Evolutionary conservation across 164 flowering plant species (phyloP), one percentile per base, ranked within the genome.

Genomic region (Umbilicus rupestris): DNA sequence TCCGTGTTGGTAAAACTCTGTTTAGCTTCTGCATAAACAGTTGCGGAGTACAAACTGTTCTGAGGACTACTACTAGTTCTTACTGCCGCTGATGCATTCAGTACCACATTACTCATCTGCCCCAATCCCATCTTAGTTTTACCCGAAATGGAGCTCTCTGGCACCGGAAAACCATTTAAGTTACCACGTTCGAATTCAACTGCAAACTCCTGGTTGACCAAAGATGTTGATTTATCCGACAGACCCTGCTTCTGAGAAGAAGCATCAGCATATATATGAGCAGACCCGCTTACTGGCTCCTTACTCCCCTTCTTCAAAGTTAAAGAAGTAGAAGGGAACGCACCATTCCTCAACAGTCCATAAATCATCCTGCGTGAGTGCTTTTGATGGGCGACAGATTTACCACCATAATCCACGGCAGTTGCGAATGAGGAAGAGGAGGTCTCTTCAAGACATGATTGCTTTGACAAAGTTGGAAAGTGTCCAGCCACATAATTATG

Each of bases 401-500:
- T 62, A n/a, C 35, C 19, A 10, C 19, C 63, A 60, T 37, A 37
- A 37, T 39, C 49, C 47, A 42, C 46, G 12, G 28, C 29, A 1
- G 14, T 64, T 39, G 26, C 63, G 6, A 15, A 55, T 22, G 14
- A 33, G 22, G 41, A 26, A n/a, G 30, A 62, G 3, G 60, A 24
- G 24, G 60, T 68, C 31, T 49, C 60, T 29, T 58, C 65, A 10
- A 31, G 31, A 9, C 39, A 12, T 10, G 45, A 39, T 22, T 63
- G 42, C 46, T n/a, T 10, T 1, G 24, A 17, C 28, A 42, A 17
- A 9, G 42, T 63, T 59, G 15, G 73, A 68, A 87, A 81, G 24
- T 24, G 22, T 31, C 22, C 41, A n/a, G 64, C 22, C 22, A 9
- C 28, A 49, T 49, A 49, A 49, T 49, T 49, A 49, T 20, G 57